Base-by-base conservation (phyloP, 202 grass and related monocot genomes). In the Alloteropsis angusta region DNA sequence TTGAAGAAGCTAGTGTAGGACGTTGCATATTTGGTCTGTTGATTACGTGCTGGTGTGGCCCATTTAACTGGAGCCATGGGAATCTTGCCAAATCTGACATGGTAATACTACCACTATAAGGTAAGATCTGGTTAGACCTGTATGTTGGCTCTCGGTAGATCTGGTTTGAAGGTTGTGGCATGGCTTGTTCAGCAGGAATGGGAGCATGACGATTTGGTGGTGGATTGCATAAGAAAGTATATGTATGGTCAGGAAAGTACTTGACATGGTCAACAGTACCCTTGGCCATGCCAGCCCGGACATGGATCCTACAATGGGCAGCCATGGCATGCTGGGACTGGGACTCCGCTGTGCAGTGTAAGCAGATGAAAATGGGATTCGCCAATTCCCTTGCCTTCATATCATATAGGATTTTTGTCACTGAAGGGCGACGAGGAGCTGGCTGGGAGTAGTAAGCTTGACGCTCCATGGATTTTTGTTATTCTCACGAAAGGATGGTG, bases 221-320 rank as follows among this genome's bases (percentile, higher is more conserved):
- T 12, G 17, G 23, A 32, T 41, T 18, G 8, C 80, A 55, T 19
- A 74, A 7, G 11, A 82, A 30, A 34, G 5, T 2, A 15, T 65
- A 82, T 1, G 46, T 54, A 54, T 74, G 46, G 47, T 82, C 80
- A 12, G 80, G 70, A 3, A 6, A 62, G 9, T 82, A 82, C 60
- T 45, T 82, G 25, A 82, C 34, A 6, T 82, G 80, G 36, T 42
- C 60, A 41, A 65, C 36, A 1, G 11, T 82, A 11, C 80, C 70
- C 37, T 45, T 82, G 5, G 34, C 7, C 80, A 44, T 44, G 59
- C 70, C 80, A 5, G 36, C 60, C 5, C 5, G 10, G 17, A 82
- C 60, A 35, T 82, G 80, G 1, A 1, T 0, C 26, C 1, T 82
- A 7, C 80, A 82, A 7, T 74, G 70, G 12, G 59, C 10, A 6